A percentile compares a stretch with the other conserved stretches of the same genome.
Conservation (phyloP, 192 early-diverging fungal genomes). For the Dissophora globulifera region DNA sequence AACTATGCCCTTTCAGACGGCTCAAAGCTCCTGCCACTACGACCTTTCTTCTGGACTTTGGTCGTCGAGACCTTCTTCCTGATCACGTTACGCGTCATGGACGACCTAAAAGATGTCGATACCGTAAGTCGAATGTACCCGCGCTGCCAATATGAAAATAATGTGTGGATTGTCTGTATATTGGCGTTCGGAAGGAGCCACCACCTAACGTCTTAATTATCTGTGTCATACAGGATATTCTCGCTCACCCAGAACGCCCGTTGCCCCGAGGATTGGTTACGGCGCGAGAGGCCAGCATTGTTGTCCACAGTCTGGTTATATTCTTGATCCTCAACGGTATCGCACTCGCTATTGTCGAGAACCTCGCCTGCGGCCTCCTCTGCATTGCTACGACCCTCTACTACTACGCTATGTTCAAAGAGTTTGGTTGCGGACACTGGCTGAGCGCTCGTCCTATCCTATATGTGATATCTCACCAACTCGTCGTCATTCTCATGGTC, state of each 20-base stretch:
- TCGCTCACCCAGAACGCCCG: conserved; percentile 50
- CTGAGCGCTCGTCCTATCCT: conserved; percentile 50
- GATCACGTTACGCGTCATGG: conserved; percentile 48
- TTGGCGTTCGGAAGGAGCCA: too few species aligned
- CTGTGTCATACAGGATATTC: conserved; percentile 27
- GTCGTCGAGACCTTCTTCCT: conserved; percentile 43
- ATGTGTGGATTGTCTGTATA: too few species aligned
- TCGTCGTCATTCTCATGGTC: conserved; percentile 48
- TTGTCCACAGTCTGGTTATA: conserved; percentile 31
- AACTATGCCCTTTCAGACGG: conserved; percentile 34
- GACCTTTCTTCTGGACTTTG: conserved; percentile 38
- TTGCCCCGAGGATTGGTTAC: conserved; percentile 46
- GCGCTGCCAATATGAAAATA: background rate
- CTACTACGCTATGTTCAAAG: conserved; percentile 52
- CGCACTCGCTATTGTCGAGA: conserved; percentile 34
- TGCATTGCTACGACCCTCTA: conserved; percentile 50
- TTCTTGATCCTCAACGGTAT: conserved; percentile 44
- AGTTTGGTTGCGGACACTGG: conserved; percentile 54
- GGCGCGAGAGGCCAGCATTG: conserved; percentile 36
- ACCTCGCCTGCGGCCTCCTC: conserved; percentile 46
- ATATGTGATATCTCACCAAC: conserved; percentile 44
- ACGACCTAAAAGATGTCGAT: conserved; percentile 50
- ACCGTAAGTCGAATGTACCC: conserved; percentile 23
- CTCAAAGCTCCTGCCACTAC: conserved; percentile 24
- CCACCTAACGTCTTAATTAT: too few species aligned